phyloP scores from a whole-genome alignment of 345 rosid species.

The Acer negundo region DNA sequence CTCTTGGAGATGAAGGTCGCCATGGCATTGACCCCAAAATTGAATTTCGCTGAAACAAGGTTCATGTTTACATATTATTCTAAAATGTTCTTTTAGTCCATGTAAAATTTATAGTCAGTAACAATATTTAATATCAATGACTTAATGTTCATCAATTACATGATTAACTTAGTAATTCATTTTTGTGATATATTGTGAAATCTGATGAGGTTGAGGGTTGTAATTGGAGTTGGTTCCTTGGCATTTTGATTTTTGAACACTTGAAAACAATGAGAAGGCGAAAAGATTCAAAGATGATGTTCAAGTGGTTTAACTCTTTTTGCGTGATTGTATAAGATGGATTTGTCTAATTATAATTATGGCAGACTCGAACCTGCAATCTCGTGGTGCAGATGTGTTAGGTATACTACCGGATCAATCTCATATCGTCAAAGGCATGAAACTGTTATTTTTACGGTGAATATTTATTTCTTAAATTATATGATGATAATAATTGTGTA shows the following conservation, averaged over 20 bases:
- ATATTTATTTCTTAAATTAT: too few species aligned
- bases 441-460: too few species aligned
- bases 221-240: too few species aligned
- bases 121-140: neutral
- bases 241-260: too few species aligned
- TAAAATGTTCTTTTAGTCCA: neutral
- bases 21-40: slow-evolving; percentile 56
- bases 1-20: slow-evolving; percentile 72
- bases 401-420: too few species aligned
- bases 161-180: neutral
- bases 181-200: neutral
- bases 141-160: neutral
- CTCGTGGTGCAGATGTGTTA: too few species aligned
- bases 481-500: too few species aligned
- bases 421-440: neutral
- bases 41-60: slow-evolving; percentile 40
- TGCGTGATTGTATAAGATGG: too few species aligned
- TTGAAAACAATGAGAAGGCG: too few species aligned
- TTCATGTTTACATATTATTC: neutral
- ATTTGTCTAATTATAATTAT: too few species aligned
- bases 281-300: too few species aligned
- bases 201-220: slow-evolving; percentile 11
- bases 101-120: neutral
- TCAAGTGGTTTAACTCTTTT: too few species aligned
- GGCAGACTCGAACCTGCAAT: neutral